Base-by-base conservation (phyloP, 2,329 filamentous ascomycete species). In the Pseudopyrenochaeta lycopersici region DNA sequence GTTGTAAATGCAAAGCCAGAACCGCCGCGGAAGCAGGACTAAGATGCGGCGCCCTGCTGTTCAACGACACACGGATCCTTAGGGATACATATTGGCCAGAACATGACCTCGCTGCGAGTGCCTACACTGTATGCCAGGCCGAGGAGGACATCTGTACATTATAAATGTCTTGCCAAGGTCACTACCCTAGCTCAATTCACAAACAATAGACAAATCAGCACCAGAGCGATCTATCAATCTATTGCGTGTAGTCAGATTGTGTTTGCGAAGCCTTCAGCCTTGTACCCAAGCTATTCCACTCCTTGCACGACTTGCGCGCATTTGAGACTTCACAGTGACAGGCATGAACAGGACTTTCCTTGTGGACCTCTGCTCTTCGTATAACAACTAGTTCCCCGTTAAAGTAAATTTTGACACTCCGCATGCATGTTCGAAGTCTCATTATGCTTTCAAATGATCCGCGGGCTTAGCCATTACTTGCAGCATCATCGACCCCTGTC, bases 1-100 rank as follows among this genome's bases (percentile, higher is more conserved):
- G 91, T 97, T 32, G 89, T 91, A 64, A 88, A 94, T 60, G 89
- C 94, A 60, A 88, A 92, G 77, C 90, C 93, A 12, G 84, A 90
- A 60, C 83, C 85, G 31, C 85, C 85, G 29, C 80, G 82, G 52
- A 58, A 54, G 42, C 55, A 60, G 51, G 52, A 56, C 4, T 60
- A 58, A 39, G 36, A 39, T 23, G 29, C 27, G n/a, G 9, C 23
- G 4, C 27, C 3, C 10, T 23, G 9, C 21, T 15, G 32, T 11
- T 9, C 18, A 3, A 47, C 33, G 9, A 23, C 15, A 45, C 15
- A 35, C 18, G 36, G 38, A 7, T 20, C 7, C 23, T 21, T 20
- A 21, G 36, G 31, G 11, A 18, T 30, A 30, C 20, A 35, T 30
- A 35, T 15, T 38, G 39, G 29, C 45, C 48, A 20, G 32, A 14